These are phyloP conservation scores for Aspergillus saccharolyticus DNA, from an alignment of 495 filamentous ascomycete species.

Conservation along the genomic window DNA sequence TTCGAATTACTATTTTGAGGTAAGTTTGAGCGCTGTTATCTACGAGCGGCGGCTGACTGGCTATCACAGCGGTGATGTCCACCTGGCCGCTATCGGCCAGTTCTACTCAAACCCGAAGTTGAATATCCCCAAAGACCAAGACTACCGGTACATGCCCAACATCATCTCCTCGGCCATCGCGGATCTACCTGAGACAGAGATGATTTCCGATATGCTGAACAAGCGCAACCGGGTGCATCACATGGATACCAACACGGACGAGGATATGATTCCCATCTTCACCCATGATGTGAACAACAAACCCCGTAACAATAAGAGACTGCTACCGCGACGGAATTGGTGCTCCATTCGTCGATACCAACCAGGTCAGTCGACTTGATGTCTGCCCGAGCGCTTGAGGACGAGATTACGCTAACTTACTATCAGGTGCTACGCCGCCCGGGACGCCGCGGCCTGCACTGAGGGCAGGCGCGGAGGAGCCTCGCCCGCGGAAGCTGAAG, in stretches of 20 bases:
- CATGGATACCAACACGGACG: slow-evolving; percentile 67
- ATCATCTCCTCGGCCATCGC: slow-evolving; percentile 89
- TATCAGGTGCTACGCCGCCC: slow-evolving; percentile 56
- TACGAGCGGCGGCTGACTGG: not conserved
- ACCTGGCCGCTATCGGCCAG: slow-evolving; percentile 85
- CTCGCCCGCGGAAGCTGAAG: slow-evolving; percentile 46
- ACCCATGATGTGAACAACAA: slow-evolving; percentile 82
- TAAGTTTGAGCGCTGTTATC: slow-evolving; percentile 22
- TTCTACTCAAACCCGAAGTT: slow-evolving; percentile 88
- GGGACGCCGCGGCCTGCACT: slow-evolving; percentile 45
- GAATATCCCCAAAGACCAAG: slow-evolving; percentile 70
- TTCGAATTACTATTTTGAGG: slow-evolving; percentile 86
- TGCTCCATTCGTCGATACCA: slow-evolving; percentile 78
- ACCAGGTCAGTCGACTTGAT: slow-evolving; percentile 47
- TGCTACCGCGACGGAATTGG: slow-evolving; percentile 92
- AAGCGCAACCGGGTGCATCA: slow-evolving; percentile 92
- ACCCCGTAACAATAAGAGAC: slow-evolving; percentile 78
- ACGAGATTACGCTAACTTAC: slow-evolving; percentile 7
- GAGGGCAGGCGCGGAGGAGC: slow-evolving; percentile 31
- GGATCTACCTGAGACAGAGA: slow-evolving; percentile 82
- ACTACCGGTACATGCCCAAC: slow-evolving; percentile 91
- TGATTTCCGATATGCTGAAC: slow-evolving; percentile 88
- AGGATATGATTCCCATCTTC: slow-evolving; percentile 94
- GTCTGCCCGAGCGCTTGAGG: not conserved
- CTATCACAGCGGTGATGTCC: slow-evolving; percentile 71